Percentiles rank a stretch among this genome's conserved stretches.
phyloP scores from a whole-genome alignment of 495 filamentous ascomycete genomes.

The Xylaria telfairii region DNA sequence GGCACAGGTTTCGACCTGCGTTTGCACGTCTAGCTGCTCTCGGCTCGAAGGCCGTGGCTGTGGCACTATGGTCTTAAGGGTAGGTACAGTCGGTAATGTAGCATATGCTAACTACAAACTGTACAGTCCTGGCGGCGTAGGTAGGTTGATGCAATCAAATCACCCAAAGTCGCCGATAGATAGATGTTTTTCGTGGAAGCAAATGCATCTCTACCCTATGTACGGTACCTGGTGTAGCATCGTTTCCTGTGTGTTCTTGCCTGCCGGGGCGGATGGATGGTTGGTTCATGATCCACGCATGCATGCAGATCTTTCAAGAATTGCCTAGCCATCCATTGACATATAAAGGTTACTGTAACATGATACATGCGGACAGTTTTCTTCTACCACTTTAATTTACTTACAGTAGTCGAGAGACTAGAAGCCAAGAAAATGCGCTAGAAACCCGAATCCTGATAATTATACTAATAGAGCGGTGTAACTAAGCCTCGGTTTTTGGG shows the following conservation, averaged over 20 bases:
- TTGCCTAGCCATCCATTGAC: neutral
- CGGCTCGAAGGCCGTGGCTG: neutral
- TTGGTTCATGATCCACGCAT: conserved; percentile 3
- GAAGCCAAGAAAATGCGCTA: neutral
- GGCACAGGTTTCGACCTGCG: neutral
- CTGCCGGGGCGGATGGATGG: conserved; percentile 9
- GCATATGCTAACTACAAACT: neutral
- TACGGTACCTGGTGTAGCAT: neutral
- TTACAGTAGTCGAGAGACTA: neutral
- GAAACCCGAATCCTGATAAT: conserved; percentile 12
- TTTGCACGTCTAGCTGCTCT: neutral
- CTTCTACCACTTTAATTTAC: neutral
- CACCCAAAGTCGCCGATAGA: neutral
- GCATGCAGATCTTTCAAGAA: neutral
- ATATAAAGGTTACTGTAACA: neutral
- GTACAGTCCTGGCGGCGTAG: neutral
- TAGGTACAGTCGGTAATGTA: too few species aligned
- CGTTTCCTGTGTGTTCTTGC: neutral
- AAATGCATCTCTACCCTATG: neutral
- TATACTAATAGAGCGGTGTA: conserved; percentile 15
- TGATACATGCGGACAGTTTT: neutral
- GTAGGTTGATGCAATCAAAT: neutral
- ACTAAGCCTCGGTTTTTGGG: neutral
- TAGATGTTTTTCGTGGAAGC: neutral
- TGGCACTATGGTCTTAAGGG: neutral